Conservation (phyloP, 208 protist genomes). For the Vickermania ingenoplastis region DNA sequence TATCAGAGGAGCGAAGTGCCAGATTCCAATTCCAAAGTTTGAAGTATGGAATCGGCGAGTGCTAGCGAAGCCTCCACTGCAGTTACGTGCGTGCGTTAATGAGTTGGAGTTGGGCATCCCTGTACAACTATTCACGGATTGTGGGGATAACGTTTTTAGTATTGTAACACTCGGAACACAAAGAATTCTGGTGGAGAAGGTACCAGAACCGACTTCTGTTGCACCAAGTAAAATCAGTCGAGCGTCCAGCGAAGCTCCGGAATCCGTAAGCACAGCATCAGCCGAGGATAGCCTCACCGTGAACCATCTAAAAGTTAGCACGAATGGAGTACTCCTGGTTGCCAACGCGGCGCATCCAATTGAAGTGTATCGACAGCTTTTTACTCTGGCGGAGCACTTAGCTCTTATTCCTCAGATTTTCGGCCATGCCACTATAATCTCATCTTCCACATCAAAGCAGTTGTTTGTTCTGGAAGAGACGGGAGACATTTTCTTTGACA, state of each 20-base stretch:
- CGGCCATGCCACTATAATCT: conserved; percentile 14
- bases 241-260: background rate
- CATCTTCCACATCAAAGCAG: background rate
- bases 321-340: background rate
- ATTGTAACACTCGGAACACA: background rate
- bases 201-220: background rate
- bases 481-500: conserved; percentile 38
- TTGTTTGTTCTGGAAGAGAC: conserved; percentile 28
- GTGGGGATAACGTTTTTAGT: background rate
- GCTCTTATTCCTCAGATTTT: conserved; percentile 14
- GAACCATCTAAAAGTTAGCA: background rate
- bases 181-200: background rate
- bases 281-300: background rate
- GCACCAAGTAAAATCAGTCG: no score
- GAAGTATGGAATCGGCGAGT: background rate
- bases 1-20: background rate
- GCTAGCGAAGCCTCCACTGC: background rate
- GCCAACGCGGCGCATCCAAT: background rate
- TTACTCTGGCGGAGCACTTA: background rate
- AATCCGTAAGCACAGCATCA: background rate
- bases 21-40: background rate
- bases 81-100: background rate
- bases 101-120: background rate
- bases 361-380: background rate
- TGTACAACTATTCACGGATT: background rate